Conservation (phyloP, 305 asterid species). For the Solanum hybrid region DNA sequence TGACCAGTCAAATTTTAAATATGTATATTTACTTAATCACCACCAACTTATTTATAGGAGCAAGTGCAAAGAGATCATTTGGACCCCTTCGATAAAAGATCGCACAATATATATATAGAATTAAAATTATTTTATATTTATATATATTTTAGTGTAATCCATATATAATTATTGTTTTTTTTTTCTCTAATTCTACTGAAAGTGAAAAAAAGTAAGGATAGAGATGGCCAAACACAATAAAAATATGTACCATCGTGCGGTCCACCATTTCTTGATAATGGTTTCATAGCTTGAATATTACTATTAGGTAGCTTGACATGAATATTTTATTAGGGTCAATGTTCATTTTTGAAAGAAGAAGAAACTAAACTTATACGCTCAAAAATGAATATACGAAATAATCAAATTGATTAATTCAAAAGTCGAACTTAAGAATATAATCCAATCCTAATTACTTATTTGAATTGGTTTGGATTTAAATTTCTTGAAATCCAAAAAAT, state of each 20-base stretch:
- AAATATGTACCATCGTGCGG: not conserved
- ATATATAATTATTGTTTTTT: too few relatives aligned
- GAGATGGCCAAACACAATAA: not conserved
- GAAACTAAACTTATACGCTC: too few relatives aligned
- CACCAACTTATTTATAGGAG: not conserved
- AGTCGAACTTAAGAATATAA: too few relatives aligned
- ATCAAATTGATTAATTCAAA: not conserved
- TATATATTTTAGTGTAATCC: not conserved
- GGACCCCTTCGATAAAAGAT: too few relatives aligned
- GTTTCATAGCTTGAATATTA: not conserved
- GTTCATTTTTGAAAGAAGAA: not conserved
- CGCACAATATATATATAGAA: too few relatives aligned
- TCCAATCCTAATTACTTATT: not conserved
- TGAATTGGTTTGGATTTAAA: not conserved
- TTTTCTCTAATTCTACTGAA: not conserved
- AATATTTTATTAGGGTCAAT: too few relatives aligned
- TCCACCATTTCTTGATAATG: not conserved
- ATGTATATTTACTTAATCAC: too few relatives aligned
- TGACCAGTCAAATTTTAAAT: too few relatives aligned
- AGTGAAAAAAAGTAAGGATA: not conserved
- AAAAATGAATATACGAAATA: too few relatives aligned
- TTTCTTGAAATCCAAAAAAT: not conserved
- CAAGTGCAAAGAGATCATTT: not conserved
- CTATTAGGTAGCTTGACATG: not conserved
- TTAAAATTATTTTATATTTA: too few relatives aligned